These are phyloP conservation scores for Cordyceps javanica DNA, from an alignment of 2,329 filamentous ascomycete genomes.

Conservation along the genomic window DNA sequence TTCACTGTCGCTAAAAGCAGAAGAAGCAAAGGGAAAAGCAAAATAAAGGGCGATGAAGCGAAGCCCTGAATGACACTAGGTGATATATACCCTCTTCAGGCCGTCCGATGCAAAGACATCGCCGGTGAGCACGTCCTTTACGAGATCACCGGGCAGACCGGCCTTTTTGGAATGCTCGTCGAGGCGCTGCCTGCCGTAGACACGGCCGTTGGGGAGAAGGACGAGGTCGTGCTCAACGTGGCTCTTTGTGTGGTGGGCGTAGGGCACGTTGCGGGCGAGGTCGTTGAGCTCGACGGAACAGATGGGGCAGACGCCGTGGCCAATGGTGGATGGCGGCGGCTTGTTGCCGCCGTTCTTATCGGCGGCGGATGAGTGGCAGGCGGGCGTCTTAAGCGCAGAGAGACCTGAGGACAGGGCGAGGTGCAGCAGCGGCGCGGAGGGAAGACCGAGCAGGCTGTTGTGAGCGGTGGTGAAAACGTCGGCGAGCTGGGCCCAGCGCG, in stretches of 20 bases:
- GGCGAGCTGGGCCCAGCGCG: constrained; percentile 71
- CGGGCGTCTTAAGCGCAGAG: constrained; percentile 90
- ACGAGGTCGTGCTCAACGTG: constrained; percentile 84
- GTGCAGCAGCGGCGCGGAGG: constrained; percentile 77
- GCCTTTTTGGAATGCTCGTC: constrained; percentile 74
- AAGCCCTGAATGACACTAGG: constrained; percentile 29
- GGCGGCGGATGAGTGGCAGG: constrained; percentile 69
- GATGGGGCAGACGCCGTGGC: constrained; percentile 82
- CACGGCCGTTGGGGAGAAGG: constrained; percentile 77
- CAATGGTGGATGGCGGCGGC: constrained; percentile 38
- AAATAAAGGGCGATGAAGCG: neutral
- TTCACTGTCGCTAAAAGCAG: neutral
- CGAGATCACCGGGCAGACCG: constrained; percentile 58
- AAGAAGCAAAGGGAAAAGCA: neutral
- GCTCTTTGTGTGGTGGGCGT: constrained; percentile 92
- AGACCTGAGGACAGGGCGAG: constrained; percentile 86
- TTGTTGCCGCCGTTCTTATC: constrained; percentile 13
- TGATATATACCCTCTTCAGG: constrained; percentile 87
- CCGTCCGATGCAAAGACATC: constrained; percentile 56
- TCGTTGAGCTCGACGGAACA: constrained; percentile 94
- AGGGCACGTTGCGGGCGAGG: constrained; percentile 80
- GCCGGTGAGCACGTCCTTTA: constrained; percentile 75
- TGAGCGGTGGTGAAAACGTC: constrained; percentile 79
- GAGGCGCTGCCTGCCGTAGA: constrained; percentile 73
- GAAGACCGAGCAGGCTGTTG: constrained; percentile 77